Evolutionary conservation across 163 green algal genomes (phyloP).

Genomic region (Volvox carteri): DNA sequence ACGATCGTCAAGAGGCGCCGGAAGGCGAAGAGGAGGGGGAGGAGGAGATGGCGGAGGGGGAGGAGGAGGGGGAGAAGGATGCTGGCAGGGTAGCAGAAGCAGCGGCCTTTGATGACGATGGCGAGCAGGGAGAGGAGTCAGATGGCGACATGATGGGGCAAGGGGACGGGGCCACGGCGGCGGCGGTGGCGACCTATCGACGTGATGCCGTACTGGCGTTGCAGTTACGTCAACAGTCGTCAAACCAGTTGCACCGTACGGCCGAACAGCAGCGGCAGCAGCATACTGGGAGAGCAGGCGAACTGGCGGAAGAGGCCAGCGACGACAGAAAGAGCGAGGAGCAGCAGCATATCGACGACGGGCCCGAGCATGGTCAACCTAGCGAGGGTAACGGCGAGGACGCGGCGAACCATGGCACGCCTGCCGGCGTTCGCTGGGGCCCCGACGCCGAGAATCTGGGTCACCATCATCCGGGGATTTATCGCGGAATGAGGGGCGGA

Average conservation of each 20-base stretch:
- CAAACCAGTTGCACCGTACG: background rate
- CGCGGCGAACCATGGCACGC: background rate
- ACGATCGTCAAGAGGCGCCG: background rate
- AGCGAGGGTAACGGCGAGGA: too few species aligned
- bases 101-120: background rate
- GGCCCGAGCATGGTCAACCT: background rate
- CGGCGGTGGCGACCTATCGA: background rate
- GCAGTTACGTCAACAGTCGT: constrained; percentile 3
- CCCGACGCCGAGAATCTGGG: background rate
- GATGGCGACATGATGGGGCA: too few species aligned
- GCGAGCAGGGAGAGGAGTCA: too few species aligned
- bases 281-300: background rate
- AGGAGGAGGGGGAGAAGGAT: background rate
- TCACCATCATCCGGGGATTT: constrained; percentile 11
- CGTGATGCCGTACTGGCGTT: background rate
- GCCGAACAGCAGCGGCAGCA: background rate
- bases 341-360: background rate
- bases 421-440: background rate
- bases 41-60: background rate
- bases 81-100: background rate
- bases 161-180: background rate
- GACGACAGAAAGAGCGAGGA: background rate
- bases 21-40: constrained; percentile 20
- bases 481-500: background rate
- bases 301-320: background rate